These are phyloP conservation scores for Erodium trifolium DNA, from an alignment of 441 rosid genomes.

Conservation along the genomic window DNA sequence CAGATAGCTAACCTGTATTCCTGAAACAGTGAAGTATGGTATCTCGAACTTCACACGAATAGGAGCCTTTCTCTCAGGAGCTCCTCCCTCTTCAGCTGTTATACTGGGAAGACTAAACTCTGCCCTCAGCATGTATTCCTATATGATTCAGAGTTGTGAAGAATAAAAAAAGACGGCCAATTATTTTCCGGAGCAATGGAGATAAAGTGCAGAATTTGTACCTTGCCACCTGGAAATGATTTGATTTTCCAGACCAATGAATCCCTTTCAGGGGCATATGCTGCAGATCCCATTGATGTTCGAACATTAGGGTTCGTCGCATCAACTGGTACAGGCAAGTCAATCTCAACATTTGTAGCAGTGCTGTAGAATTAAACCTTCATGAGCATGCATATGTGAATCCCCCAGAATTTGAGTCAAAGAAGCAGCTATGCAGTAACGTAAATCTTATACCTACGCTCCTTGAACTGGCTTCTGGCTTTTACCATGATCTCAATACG, in stretches of 20 bases:
- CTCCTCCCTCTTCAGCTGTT: conserved; percentile 73
- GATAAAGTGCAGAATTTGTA: conserved; percentile 17
- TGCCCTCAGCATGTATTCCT: conserved; percentile 98
- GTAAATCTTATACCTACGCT: conserved; percentile 57
- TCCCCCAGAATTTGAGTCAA: background rate
- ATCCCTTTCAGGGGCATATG: conserved; percentile 92
- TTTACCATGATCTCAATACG: conserved; percentile 89
- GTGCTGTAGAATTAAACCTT: conserved; percentile 42
- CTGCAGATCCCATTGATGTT: conserved; percentile 93
- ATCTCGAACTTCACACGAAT: conserved; percentile 56
- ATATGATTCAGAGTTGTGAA: conserved; percentile 17
- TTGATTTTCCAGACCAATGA: conserved; percentile 94
- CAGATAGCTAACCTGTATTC: conserved; percentile 57
- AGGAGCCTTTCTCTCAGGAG: conserved; percentile 91
- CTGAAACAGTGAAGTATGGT: conserved; percentile 63
- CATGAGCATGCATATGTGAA: conserved; percentile 6
- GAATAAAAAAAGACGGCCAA: conserved; percentile 8
- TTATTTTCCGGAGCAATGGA: no score
- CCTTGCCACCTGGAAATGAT: conserved; percentile 33
- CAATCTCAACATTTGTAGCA: conserved; percentile 52
- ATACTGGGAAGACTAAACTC: conserved; percentile 93
- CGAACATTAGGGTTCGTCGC: conserved; percentile 83
- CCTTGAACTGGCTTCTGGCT: conserved; percentile 98
- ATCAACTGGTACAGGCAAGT: conserved; percentile 86
- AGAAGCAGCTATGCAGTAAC: background rate